Base-by-base conservation (phyloP, 2,329 filamentous ascomycete species). In the Thelonectria discophora region DNA sequence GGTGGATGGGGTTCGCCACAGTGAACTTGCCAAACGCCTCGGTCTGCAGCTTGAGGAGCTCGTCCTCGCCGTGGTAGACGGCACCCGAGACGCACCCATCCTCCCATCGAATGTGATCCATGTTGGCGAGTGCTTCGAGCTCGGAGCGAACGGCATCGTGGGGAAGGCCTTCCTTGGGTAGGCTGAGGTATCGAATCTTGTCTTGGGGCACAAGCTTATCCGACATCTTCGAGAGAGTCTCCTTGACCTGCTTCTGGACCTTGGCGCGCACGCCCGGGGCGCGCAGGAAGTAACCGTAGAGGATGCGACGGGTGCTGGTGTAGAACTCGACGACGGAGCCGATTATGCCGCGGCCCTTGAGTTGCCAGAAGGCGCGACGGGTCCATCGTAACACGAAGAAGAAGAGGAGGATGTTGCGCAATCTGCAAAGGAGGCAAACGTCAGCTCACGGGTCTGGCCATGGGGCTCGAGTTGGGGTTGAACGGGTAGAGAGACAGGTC, bases 41-140 rank as follows among this genome's bases (percentile, higher is more conserved):
- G 6, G 92, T 91, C 81, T 99, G 95, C 40, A 99, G 82, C 73
- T 90, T 87, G 63, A 95, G 79, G 69, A 99, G 80, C 46, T 90
- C 89, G 40, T 91, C 86, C 55, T 95, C 95, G 66, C 95, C 95
- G 74, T 98, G 94, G 75, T 99, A 99, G 34, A 99, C 95, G 27
- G 95, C 94, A 30, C 95, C 95, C 43, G 92, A 96, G 56, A 99
- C 95, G 66, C 88, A 90, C 9, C 95, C 95, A 76, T 98, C 94
- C 79, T 99, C 95, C 95, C 95, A 99, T 66, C 91, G 87, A 2
- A 94, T 97, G 78, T 98, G 95, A 72, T 97, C 90, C 91, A 99
- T 91, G 50, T 84, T 88, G 15, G 90, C 88, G 68, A 99, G 82
- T 68, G 88, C 86, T 62, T 89, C 86, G 64, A 99, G 85, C 81